Percentiles rank a stretch among this genome's conserved stretches.
phyloP scores from a whole-genome alignment of 1,284 basidiomycete species.

The Pseudozyma sp. region DNA sequence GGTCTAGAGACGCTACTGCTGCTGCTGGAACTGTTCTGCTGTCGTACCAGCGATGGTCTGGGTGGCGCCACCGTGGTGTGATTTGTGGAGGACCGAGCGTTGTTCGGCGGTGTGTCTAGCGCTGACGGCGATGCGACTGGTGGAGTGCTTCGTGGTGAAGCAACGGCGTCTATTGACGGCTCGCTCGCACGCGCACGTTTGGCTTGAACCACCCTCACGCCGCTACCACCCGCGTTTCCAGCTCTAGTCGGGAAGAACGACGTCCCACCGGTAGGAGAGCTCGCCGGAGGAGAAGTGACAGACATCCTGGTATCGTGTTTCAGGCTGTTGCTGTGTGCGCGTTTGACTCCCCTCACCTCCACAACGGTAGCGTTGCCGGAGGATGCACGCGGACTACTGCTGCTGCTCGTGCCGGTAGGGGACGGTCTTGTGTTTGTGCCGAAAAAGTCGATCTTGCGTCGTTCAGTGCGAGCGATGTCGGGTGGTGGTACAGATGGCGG shows the following conservation, averaged over 20 bases:
- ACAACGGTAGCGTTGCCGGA: background rate
- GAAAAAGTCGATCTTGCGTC: slow-evolving; percentile 42
- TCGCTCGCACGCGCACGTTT: slow-evolving; percentile 18
- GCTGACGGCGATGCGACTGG: background rate
- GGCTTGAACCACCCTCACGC: slow-evolving; percentile 22
- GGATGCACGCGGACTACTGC: slow-evolving; percentile 10
- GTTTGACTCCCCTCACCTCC: slow-evolving; percentile 21
- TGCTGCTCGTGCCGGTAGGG: slow-evolving; percentile 1
- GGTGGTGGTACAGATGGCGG: slow-evolving; percentile 23
- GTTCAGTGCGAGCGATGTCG: slow-evolving; percentile 21
- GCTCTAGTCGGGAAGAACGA: slow-evolving; percentile 4
- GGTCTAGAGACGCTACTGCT: background rate
- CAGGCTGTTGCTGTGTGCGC: slow-evolving; percentile 6
- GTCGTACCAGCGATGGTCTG: slow-evolving; percentile 1
- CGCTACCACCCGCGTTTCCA: background rate
- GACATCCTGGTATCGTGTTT: background rate
- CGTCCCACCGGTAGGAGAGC: background rate
- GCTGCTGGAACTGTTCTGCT: slow-evolving; percentile 1
- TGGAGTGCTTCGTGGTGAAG: slow-evolving; percentile 5
- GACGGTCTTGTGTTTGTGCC: slow-evolving; percentile 9
- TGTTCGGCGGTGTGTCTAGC: background rate
- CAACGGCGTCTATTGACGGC: background rate
- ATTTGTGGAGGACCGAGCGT: background rate
- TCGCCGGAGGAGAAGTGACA: slow-evolving; percentile 5
- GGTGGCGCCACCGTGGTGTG: background rate